phyloP scores from a whole-genome alignment of 2,329 filamentous ascomycete species.

The Bertia moriformis region DNA sequence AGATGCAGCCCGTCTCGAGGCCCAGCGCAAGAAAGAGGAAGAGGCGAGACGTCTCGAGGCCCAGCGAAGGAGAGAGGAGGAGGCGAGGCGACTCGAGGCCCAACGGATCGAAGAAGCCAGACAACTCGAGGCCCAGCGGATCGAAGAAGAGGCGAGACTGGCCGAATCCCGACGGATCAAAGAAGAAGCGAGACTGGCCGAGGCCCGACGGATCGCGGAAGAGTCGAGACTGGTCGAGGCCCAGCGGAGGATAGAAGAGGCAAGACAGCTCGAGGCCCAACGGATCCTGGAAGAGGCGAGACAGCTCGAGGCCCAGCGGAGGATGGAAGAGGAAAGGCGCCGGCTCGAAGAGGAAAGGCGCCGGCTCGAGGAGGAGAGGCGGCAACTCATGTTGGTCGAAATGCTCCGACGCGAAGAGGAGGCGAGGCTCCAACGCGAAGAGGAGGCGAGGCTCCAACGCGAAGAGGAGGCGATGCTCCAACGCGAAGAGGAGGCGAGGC shows the following conservation, averaged over 20 bases:
- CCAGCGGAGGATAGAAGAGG: too few relatives aligned
- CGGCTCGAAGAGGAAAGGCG: conserved; percentile 18
- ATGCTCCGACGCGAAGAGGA: conserved; percentile 4
- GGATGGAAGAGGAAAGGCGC: conserved; percentile 15
- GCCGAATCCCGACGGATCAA: too few relatives aligned
- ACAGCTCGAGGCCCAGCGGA: conserved; percentile 14
- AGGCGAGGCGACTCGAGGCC: neutral
- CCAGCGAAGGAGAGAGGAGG: neutral
- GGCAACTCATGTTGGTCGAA: too few relatives aligned
- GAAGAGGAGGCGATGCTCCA: conserved; percentile 16
- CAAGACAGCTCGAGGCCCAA: too few relatives aligned
- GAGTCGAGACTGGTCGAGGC: too few relatives aligned
- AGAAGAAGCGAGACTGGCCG: too few relatives aligned
- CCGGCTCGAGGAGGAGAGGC: conserved; percentile 10
- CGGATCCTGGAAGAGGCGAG: too few relatives aligned
- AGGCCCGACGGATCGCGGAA: too few relatives aligned
- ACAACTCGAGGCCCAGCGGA: conserved; percentile 8
- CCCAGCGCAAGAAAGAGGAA: conserved; percentile 2
- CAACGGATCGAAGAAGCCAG: conserved; percentile 6
- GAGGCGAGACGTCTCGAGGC: conserved; percentile 4
- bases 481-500: conserved; percentile 10
- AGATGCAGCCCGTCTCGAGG: too few relatives aligned
- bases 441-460: conserved; percentile 18
- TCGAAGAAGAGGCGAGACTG: neutral
- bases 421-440: conserved; percentile 15